Evolutionary conservation across 2,329 filamentous ascomycete species (phyloP), one percentile per base, ranked within the genome.

Genomic region (Aureobasidium leucospermi): DNA sequence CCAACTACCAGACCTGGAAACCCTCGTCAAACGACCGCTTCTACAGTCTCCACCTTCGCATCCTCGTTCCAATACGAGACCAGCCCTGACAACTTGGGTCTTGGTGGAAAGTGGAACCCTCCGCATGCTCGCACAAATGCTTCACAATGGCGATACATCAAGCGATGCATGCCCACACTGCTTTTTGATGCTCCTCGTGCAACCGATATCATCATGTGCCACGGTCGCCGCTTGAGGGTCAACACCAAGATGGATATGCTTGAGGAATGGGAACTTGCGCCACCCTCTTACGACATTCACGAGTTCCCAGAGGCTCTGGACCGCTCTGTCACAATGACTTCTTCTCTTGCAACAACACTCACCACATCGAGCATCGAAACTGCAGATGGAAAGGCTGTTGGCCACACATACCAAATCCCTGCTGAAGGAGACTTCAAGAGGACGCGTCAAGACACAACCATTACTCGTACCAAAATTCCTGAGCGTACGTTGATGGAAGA

Each of bases 91-190:
- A 71, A 72, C 59, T 70, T 72, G 61, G 64, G 59, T 48, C 48
- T 46, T 15, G 60, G 65, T 9, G 67, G 69, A n/a, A 73, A 73
- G 61, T 73, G 71, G 72, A 67, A 60, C 41, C 70, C 64, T 23
- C 68, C 59, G 49, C 70, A 67, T 66, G 68, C 60, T 63, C 71
- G 69, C 7, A 68, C 71, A 1, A 60, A 67, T 9, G 66, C 70
- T 5, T 75, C 78, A 56, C 63, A 68, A 13, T 69, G 74, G 41
- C 74, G 78, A 57, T 79, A 79, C 68, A 74, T 76, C 56, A 72
- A 74, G 6, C 74, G 77, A 32, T 79, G 77, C 63, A 73, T 76
- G 53, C 78, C 78, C 1, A 68, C 78, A 6, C 66, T 80, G 11
- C 70, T 74, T 7, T 70, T 71, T 23, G 73, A 74, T 42, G 75